phyloP scores from a whole-genome alignment of 1,284 basidiomycete species.

The Trichosporon sp. region DNA sequence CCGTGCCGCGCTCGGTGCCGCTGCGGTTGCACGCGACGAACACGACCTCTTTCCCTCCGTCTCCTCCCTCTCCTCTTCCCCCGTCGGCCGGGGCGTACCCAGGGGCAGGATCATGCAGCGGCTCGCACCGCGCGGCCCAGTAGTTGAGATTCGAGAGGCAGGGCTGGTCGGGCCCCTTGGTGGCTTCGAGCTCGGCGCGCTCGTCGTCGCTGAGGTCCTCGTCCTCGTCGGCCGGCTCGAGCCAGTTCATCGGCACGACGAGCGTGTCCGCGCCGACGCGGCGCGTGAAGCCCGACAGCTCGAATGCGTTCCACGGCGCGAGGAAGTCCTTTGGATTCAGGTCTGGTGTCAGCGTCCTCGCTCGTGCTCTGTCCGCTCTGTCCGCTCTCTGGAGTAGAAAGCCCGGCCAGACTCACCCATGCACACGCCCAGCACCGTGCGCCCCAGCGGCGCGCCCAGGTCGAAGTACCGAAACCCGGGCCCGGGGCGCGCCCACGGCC shows the following conservation, averaged over 20 bases:
- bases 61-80: not conserved
- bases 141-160: constrained; percentile 48
- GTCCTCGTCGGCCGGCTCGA: constrained; percentile 39
- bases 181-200: not conserved
- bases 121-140: constrained; percentile 47
- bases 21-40: constrained; percentile 51
- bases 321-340: constrained; percentile 63
- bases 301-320: constrained; percentile 63
- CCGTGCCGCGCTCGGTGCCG: constrained; percentile 48
- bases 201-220: constrained; percentile 4
- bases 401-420: constrained; percentile 56
- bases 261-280: constrained; percentile 57
- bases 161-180: constrained; percentile 32
- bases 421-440: constrained; percentile 69
- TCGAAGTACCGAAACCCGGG: constrained; percentile 66
- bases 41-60: constrained; percentile 37
- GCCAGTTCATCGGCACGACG: constrained; percentile 59
- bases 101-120: constrained; percentile 21
- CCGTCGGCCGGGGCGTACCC: not conserved
- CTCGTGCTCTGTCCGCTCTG: too few relatives aligned
- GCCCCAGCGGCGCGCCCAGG: constrained; percentile 57
- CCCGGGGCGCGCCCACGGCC: constrained; percentile 76
- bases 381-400: not conserved
- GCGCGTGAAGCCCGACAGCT: constrained; percentile 67
- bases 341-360: constrained; percentile 50